Evolutionary conservation across 202 grass and related monocot species (phyloP).

Genomic region (Musa balbisiana): DNA sequence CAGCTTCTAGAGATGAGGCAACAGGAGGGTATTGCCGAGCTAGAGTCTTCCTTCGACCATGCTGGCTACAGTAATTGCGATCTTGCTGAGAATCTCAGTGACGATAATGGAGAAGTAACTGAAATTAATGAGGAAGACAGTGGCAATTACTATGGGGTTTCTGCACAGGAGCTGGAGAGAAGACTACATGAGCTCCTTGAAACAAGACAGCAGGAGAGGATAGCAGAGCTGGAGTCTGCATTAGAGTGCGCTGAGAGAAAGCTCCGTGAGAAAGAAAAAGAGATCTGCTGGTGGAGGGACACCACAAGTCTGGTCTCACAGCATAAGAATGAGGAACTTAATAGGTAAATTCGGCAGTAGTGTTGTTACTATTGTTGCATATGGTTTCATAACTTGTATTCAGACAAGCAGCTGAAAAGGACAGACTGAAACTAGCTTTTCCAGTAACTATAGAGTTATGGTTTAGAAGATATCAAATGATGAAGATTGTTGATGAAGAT

Average conservation of each 20-base stretch:
- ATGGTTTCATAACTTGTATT: too few relatives aligned
- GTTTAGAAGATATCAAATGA: too few relatives aligned
- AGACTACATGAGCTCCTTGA: slow-evolving; percentile 67
- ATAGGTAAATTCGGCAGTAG: slow-evolving; percentile 24
- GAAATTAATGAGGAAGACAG: slow-evolving; percentile 3
- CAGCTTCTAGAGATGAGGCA: slow-evolving; percentile 1
- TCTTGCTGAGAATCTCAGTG: slow-evolving; percentile 24
- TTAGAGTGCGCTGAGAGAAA: slow-evolving; percentile 46
- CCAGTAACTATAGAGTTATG: too few relatives aligned
- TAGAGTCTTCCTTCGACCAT: background rate
- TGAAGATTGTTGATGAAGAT: too few relatives aligned
- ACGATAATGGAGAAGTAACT: slow-evolving; percentile 5
- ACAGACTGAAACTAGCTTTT: too few relatives aligned
- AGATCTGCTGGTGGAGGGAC: slow-evolving; percentile 86
- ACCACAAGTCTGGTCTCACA: slow-evolving; percentile 60
- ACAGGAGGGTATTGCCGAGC: background rate
- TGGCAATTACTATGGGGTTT: slow-evolving; percentile 33
- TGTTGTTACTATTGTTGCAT: too few relatives aligned
- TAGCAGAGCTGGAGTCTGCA: slow-evolving; percentile 70
- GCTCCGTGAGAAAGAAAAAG: slow-evolving; percentile 60
- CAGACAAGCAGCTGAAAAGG: too few relatives aligned
- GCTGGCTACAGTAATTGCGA: background rate
- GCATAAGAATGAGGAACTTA: slow-evolving; percentile 43
- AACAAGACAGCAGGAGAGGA: slow-evolving; percentile 57
- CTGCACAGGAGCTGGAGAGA: slow-evolving; percentile 54